Evolutionary conservation across 2,329 filamentous ascomycete species (phyloP).

Genomic region (Claviceps digitariae): DNA sequence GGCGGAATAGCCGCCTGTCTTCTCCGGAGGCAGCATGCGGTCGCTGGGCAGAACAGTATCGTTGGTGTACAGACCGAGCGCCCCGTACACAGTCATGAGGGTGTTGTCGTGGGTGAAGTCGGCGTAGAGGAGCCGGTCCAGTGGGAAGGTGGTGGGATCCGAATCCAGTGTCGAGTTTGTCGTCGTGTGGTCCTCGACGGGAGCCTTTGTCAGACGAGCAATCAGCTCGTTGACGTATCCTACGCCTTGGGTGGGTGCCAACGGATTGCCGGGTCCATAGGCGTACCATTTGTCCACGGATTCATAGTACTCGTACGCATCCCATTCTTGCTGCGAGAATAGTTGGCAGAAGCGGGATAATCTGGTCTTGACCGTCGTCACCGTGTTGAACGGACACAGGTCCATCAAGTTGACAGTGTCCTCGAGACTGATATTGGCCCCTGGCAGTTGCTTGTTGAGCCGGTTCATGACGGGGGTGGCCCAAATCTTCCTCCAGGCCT

Average conservation of each 20-base stretch:
- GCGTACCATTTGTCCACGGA: slow-evolving; percentile 76
- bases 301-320: slow-evolving; percentile 66
- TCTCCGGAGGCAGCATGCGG: slow-evolving; percentile 32
- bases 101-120: slow-evolving; percentile 91
- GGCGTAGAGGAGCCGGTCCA: slow-evolving; percentile 57
- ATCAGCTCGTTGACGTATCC: slow-evolving; percentile 83
- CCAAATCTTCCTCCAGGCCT: slow-evolving; percentile 49
- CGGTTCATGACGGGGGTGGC: slow-evolving; percentile 52
- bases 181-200: slow-evolving; percentile 59
- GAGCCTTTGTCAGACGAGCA: slow-evolving; percentile 55
- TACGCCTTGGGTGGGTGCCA: slow-evolving; percentile 75
- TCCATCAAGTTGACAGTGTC: slow-evolving; percentile 72
- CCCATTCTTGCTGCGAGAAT: slow-evolving; percentile 63
- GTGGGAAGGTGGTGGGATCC: slow-evolving; percentile 56
- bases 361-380: slow-evolving; percentile 38
- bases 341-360: slow-evolving; percentile 63
- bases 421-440: slow-evolving; percentile 46
- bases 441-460: slow-evolving; percentile 54
- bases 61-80: slow-evolving; percentile 63
- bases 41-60: slow-evolving; percentile 40
- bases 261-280: slow-evolving; percentile 59
- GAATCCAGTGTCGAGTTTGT: slow-evolving; percentile 68
- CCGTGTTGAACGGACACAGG: slow-evolving; percentile 71
- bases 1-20: slow-evolving; percentile 57
- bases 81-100: slow-evolving; percentile 63